A percentile compares a stretch with the other conserved stretches of the same genome.
Evolutionary conservation across 129 eudicot genomes (phyloP).

Genomic region (Lactuca sativa): DNA sequence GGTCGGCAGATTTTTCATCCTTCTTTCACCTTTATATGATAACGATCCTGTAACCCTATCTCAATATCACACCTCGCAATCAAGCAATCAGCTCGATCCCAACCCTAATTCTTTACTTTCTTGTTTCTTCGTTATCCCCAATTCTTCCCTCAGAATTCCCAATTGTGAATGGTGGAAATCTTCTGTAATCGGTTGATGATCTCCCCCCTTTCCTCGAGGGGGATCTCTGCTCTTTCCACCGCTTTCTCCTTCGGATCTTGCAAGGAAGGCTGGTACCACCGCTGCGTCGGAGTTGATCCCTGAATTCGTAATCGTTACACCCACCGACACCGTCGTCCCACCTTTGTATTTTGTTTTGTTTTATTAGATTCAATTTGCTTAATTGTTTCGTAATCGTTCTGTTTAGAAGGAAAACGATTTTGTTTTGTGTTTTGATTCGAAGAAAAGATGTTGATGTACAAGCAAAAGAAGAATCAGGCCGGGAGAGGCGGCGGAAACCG

Average conservation of each 20-base stretch:
- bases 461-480: slow-evolving; percentile 66
- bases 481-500: slow-evolving; percentile 59
- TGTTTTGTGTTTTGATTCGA: background rate
- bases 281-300: slow-evolving; percentile 91
- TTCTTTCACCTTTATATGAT: background rate
- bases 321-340: background rate
- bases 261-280: slow-evolving; percentile 91
- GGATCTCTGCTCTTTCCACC: slow-evolving; percentile 45
- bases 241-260: slow-evolving; percentile 71
- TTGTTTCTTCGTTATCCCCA: background rate
- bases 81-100: slow-evolving; percentile 6
- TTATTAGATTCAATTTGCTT: slow-evolving; percentile 12
- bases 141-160: slow-evolving; percentile 12
- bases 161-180: slow-evolving; percentile 96
- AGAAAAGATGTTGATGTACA: slow-evolving; percentile 55
- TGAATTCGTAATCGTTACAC: slow-evolving; percentile 21
- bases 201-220: slow-evolving; percentile 68
- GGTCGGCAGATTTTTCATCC: slow-evolving; percentile 8
- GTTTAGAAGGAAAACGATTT: background rate
- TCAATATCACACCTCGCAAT: background rate
- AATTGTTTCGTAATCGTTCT: slow-evolving; percentile 14
- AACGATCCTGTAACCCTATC: background rate
- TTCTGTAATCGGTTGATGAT: slow-evolving; percentile 52
- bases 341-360: background rate
- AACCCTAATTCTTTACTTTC: slow-evolving; percentile 29